Percentiles rank a stretch among this genome's conserved stretches.
phyloP scores from a whole-genome alignment of 805 yeast genomes.

The Ascoidea asiatica region DNA sequence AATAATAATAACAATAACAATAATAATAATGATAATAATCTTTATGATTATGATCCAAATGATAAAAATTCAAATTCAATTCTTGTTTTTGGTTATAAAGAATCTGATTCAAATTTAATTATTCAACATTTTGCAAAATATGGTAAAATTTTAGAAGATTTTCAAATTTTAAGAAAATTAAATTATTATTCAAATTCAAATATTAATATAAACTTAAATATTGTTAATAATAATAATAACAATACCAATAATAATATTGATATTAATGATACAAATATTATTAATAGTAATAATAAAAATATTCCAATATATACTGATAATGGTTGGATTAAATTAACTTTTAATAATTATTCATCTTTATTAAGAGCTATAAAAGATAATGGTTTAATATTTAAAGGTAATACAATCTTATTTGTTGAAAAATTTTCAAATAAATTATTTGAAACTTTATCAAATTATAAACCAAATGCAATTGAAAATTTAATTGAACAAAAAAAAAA shows the following conservation, averaged over 20 bases:
- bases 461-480: not conserved
- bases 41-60: not conserved
- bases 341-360: slow-evolving; percentile 61
- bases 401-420: not conserved
- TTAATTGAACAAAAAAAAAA: not conserved
- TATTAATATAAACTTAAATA: slow-evolving; percentile 1
- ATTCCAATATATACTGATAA: slow-evolving; percentile 71
- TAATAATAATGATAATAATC: no score
- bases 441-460: not conserved
- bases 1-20: no score
- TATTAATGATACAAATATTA: not conserved
- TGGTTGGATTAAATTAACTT: slow-evolving; percentile 87
- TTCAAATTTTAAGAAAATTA: slow-evolving; percentile 26
- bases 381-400: slow-evolving; percentile 26
- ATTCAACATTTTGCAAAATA: slow-evolving; percentile 64
- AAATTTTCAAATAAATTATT: not conserved
- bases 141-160: slow-evolving; percentile 70
- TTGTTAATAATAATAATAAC: slow-evolving; percentile 7
- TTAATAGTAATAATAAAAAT: slow-evolving; percentile 17
- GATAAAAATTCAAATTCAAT: slow-evolving; percentile 32
- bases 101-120: slow-evolving; percentile 50
- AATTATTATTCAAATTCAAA: slow-evolving; percentile 7
- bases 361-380: slow-evolving; percentile 76
- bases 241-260: not conserved
- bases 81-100: slow-evolving; percentile 82